Conservation (phyloP, 202 grass and related monocot species). For the Setaria italica region DNA sequence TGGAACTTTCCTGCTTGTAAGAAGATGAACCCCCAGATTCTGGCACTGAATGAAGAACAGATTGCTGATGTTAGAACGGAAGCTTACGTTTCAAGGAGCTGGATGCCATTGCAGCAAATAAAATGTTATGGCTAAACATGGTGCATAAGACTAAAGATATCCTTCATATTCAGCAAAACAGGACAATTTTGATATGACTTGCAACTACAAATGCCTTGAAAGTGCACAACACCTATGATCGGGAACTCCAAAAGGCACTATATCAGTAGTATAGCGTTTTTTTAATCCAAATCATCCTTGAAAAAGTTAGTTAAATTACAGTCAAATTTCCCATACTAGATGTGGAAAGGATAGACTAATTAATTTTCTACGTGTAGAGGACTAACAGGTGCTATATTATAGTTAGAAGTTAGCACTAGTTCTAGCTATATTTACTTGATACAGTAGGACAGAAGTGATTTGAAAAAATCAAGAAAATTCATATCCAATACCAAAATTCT, state of each 20-base stretch:
- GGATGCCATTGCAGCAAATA: background rate
- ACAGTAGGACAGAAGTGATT: conserved; percentile 10
- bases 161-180: background rate
- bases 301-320: background rate
- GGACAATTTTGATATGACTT: background rate
- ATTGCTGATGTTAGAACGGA: conserved; percentile 41
- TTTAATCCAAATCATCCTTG: background rate
- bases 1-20: conserved; percentile 50
- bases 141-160: conserved; percentile 4
- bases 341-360: background rate
- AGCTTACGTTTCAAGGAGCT: background rate
- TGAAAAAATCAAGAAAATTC: background rate
- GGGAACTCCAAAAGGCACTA: background rate
- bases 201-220: background rate
- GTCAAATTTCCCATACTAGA: background rate
- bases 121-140: background rate
- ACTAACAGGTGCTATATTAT: background rate
- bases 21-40: conserved; percentile 44
- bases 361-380: background rate
- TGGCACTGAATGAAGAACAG: conserved; percentile 46
- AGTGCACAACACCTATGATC: background rate
- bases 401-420: background rate
- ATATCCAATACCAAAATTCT: background rate
- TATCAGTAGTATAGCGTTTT: background rate
- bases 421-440: conserved; percentile 14